Conservation (phyloP, 1,284 basidiomycete genomes). For the Sanghuangporus baumii region DNA sequence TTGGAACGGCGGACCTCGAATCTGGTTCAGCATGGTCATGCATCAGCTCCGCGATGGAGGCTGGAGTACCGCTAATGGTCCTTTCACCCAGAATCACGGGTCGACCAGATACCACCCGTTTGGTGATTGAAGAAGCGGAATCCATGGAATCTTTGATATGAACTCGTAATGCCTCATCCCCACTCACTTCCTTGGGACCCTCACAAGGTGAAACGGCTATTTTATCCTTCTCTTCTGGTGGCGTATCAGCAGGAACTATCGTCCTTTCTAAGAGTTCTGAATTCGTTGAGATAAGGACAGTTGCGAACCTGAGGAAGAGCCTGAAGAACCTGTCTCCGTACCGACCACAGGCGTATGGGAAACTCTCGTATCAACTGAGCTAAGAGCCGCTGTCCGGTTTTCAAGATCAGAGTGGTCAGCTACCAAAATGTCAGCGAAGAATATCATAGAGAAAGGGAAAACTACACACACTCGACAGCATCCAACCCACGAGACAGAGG, state of each 20-base stretch:
- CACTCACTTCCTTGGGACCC: conserved; percentile 1
- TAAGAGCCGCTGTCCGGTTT: not conserved
- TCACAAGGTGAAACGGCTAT: not conserved
- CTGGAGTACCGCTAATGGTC: not conserved
- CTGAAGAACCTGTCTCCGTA: not conserved
- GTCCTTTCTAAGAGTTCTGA: not conserved
- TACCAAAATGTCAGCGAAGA: not conserved
- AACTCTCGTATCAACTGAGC: not conserved
- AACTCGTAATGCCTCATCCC: conserved; percentile 7
- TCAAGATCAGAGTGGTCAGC: conserved; percentile 6
- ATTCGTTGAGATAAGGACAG: not conserved
- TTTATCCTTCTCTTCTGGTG: not conserved
- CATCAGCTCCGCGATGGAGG: conserved; percentile 14
- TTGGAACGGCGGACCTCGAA: not conserved
- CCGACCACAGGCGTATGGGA: not conserved
- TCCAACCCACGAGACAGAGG: conserved; percentile 1
- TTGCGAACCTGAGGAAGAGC: not conserved
- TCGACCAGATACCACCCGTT: not conserved
- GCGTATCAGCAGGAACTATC: not conserved
- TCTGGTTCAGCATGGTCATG: not conserved
- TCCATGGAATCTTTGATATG: conserved; percentile 12
- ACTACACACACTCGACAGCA: not conserved
- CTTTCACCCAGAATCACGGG: conserved; percentile 18
- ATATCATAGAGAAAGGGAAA: not conserved
- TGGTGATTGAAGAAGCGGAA: not conserved